Evolutionary conservation across 163 green algal species (phyloP).

Genomic region (Chlamydomonas reinhardtii): DNA sequence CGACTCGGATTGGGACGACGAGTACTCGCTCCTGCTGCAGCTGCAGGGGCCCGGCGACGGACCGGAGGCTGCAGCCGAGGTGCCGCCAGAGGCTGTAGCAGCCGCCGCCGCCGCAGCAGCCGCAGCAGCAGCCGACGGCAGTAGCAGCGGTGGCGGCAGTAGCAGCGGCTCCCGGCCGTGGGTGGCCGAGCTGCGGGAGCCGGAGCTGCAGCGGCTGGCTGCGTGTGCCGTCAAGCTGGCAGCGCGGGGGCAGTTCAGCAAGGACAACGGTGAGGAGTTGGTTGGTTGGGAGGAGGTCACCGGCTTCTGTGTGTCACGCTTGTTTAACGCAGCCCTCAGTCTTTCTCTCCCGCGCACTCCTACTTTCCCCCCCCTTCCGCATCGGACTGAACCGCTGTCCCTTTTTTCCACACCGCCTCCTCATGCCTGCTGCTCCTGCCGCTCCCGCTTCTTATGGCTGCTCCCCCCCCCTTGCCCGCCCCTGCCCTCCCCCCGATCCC

Average conservation of each 20-base stretch:
- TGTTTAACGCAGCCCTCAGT: no score
- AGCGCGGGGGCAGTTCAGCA: slow-evolving; percentile 84
- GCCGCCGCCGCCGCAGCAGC: background rate
- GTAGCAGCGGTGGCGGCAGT: background rate
- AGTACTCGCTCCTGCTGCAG: background rate
- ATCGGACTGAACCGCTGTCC: no score
- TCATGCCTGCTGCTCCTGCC: no score
- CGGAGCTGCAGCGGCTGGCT: slow-evolving; percentile 28
- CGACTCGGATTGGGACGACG: background rate
- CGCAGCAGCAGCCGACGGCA: background rate
- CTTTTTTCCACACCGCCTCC: no score
- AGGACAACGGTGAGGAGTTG: slow-evolving; percentile 75
- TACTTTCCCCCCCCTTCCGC: no score
- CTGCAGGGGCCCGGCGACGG: background rate
- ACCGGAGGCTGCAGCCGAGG: background rate
- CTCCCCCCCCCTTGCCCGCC: no score
- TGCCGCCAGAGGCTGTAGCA: background rate
- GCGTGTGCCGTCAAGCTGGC: slow-evolving; percentile 72
- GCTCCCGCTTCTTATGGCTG: no score
- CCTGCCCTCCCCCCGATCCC: no score
- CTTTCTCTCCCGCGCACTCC: no score
- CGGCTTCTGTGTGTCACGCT: no score
- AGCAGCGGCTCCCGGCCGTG: background rate
- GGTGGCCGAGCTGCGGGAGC: slow-evolving; percentile 14
- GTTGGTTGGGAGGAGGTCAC: no score